Conservation (phyloP, 2,329 filamentous ascomycete species). For the Diaporthe citriasiana region DNA sequence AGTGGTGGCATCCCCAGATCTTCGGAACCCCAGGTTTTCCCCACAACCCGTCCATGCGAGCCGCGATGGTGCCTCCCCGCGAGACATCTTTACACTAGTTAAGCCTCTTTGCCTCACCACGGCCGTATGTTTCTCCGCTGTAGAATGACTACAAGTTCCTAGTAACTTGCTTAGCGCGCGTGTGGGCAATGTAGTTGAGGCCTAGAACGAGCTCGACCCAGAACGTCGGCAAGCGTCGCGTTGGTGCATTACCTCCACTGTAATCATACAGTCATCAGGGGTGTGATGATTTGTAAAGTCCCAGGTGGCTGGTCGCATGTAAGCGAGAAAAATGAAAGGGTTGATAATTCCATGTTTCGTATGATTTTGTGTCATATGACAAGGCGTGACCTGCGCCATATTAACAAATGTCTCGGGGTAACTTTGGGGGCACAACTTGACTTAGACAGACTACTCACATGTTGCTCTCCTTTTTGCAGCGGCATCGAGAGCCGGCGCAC, state of each 20-base stretch:
- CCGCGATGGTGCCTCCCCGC: conserved; percentile 9
- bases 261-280: not conserved
- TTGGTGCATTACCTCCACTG: not conserved
- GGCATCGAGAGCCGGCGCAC: not conserved
- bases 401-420: not conserved
- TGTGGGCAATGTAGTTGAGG: conserved; percentile 1
- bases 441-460: not conserved
- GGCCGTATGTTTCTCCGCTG: conserved; percentile 25
- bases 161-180: conserved; percentile 1
- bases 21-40: conserved; percentile 31
- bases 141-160: not conserved
- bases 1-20: not conserved
- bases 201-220: not conserved
- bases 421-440: not conserved
- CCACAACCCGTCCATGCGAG: conserved; percentile 14
- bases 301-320: not conserved
- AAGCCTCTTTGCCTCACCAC: not conserved
- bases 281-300: not conserved
- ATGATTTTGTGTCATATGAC: not conserved
- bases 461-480: too few species aligned
- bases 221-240: not conserved
- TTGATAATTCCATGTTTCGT: too few species aligned
- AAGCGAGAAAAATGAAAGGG: too few species aligned
- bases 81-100: not conserved
- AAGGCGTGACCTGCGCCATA: not conserved